These are phyloP conservation scores for Gnetum montanum DNA, from an alignment of 75 land plant species.

Conservation along the genomic window DNA sequence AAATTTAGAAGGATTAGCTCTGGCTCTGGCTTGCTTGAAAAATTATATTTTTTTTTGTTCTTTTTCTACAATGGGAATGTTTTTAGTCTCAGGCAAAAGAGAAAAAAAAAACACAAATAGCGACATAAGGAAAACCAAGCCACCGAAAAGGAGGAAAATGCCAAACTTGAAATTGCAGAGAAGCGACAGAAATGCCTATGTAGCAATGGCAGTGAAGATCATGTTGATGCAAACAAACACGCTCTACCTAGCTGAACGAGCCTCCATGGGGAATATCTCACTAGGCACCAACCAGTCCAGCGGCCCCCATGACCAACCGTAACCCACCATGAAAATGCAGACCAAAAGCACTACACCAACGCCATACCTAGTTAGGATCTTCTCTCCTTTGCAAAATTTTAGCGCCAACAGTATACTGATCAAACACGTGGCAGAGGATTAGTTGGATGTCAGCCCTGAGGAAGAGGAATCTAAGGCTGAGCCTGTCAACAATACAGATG, in stretches of 20 bases:
- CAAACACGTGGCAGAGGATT: conserved; percentile 47
- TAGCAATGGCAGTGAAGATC: conserved; percentile 17
- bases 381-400: too few relatives aligned
- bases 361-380: conserved; percentile 15
- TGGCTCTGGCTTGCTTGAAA: too few relatives aligned
- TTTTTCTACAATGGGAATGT: conserved; percentile 54
- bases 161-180: conserved; percentile 23
- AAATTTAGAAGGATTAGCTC: too few relatives aligned
- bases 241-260: conserved; percentile 28
- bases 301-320: conserved; percentile 43
- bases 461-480: conserved; percentile 63
- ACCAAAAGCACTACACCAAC: conserved; percentile 8
- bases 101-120: conserved; percentile 16
- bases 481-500: conserved; percentile 50
- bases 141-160: conserved; percentile 30
- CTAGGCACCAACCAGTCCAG: conserved; percentile 37
- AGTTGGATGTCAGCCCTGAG: conserved; percentile 70
- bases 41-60: too few relatives aligned
- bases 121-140: conserved; percentile 22
- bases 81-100: conserved; percentile 34
- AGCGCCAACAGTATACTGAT: conserved; percentile 29
- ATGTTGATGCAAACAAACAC: conserved; percentile 20
- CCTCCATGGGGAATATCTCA: conserved; percentile 35
- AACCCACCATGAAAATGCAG: conserved; percentile 24
- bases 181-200: conserved; percentile 28